Evolutionary conservation across 345 rosid species (phyloP).

Genomic region (Salix brachista): DNA sequence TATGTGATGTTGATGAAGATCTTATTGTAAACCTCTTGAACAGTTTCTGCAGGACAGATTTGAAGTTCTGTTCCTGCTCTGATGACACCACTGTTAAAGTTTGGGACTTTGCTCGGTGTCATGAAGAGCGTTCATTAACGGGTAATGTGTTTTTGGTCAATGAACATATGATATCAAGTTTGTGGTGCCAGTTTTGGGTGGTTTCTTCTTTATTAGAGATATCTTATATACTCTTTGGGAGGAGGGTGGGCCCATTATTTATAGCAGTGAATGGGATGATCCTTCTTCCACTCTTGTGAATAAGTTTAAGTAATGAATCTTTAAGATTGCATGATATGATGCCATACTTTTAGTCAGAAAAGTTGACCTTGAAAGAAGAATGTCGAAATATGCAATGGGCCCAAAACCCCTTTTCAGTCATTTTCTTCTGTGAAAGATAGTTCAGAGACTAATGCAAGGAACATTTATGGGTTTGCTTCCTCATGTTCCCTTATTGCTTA

Average conservation of each 20-base stretch:
- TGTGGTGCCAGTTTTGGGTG: background rate
- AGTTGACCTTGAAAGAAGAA: background rate
- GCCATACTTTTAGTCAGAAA: background rate
- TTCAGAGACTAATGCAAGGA: background rate
- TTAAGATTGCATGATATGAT: background rate
- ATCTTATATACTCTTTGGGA: background rate
- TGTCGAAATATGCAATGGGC: background rate
- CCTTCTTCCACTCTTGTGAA: background rate
- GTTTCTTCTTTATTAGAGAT: background rate
- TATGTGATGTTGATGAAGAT: background rate
- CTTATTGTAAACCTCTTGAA: conserved; percentile 26
- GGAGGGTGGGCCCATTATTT: background rate
- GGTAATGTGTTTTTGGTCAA: conserved; percentile 62
- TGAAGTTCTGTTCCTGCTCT: conserved; percentile 96
- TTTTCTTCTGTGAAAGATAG: background rate
- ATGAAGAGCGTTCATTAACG: conserved; percentile 81
- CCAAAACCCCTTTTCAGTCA: background rate
- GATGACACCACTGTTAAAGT: conserved; percentile 97
- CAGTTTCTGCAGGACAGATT: conserved; percentile 97
- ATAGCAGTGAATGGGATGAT: background rate
- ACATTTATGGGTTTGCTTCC: background rate
- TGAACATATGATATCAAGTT: conserved; percentile 9
- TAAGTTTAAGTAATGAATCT: background rate
- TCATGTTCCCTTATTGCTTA: too few species aligned
- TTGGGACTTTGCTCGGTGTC: conserved; percentile 96